These are phyloP conservation scores for Terana coerulea DNA, from an alignment of 768 basidiomycete genomes.

Conservation along the genomic window DNA sequence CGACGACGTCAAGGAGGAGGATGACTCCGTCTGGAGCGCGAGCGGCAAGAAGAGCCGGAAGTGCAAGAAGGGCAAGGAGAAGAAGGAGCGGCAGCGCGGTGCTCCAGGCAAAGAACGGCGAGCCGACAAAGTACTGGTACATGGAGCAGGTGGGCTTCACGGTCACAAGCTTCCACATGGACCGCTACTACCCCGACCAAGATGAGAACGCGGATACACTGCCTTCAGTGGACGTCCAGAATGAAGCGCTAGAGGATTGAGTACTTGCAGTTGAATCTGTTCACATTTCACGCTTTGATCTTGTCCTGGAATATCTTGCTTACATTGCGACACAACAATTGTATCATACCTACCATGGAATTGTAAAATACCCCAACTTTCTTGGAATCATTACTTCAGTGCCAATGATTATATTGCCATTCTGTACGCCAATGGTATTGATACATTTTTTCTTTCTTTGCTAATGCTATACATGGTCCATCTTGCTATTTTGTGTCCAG, in stretches of 20 bases:
- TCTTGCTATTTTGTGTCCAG: neutral
- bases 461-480: neutral
- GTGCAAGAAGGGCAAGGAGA: slow-evolving; percentile 21
- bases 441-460: neutral
- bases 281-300: too few relatives aligned
- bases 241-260: too few relatives aligned
- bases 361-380: too few relatives aligned
- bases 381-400: too few relatives aligned
- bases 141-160: slow-evolving; percentile 50
- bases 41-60: slow-evolving; percentile 7
- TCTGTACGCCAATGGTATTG: neutral
- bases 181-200: slow-evolving; percentile 14
- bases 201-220: too few relatives aligned
- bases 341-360: too few relatives aligned
- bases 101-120: slow-evolving; percentile 19
- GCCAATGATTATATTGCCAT: too few relatives aligned
- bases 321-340: too few relatives aligned
- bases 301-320: too few relatives aligned
- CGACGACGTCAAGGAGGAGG: slow-evolving; percentile 12
- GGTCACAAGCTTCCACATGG: slow-evolving; percentile 50
- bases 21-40: slow-evolving; percentile 3
- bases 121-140: slow-evolving; percentile 48
- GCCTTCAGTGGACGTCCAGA: too few relatives aligned
- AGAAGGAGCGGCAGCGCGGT: slow-evolving; percentile 10
- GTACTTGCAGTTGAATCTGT: too few relatives aligned